Percentiles rank a stretch among this genome's conserved stretches.
These are phyloP conservation scores for Purshia tridentata DNA, from an alignment of 306 rosid genomes.

Conservation along the genomic window DNA sequence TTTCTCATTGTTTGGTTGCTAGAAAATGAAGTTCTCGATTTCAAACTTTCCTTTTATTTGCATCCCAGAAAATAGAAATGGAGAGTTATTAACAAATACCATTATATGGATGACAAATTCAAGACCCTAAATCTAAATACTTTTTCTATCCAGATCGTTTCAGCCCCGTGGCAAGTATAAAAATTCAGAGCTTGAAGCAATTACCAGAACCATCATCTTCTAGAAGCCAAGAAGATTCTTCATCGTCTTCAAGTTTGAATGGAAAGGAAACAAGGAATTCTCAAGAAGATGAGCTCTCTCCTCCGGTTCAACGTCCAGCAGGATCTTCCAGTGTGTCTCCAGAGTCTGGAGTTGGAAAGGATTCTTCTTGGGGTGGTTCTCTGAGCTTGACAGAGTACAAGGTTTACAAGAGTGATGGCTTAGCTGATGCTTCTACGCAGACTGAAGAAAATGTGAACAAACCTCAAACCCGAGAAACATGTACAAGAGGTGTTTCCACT, in stretches of 20 bases:
- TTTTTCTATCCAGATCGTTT: conserved; percentile 46
- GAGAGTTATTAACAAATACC: background rate
- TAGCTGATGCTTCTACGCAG: conserved; percentile 86
- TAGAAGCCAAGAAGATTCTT: conserved; percentile 70
- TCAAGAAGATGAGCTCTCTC: conserved; percentile 69
- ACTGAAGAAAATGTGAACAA: conserved; percentile 62
- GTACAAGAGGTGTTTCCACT: conserved; percentile 87
- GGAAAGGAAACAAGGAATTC: conserved; percentile 67
- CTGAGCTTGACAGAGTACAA: conserved; percentile 73
- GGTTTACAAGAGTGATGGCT: conserved; percentile 67
- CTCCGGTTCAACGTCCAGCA: conserved; percentile 34
- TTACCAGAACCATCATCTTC: conserved; percentile 66
- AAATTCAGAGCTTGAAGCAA: conserved; percentile 63
- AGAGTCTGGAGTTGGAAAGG: conserved; percentile 51
- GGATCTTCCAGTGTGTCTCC: conserved; percentile 69
- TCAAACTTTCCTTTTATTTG: background rate
- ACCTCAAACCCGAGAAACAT: conserved; percentile 52
- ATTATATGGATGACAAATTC: background rate
- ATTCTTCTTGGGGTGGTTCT: conserved; percentile 50
- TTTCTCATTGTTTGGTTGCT: conserved; percentile 14
- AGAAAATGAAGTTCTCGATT: background rate
- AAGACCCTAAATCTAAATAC: conserved; percentile 14
- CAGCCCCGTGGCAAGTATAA: conserved; percentile 49
- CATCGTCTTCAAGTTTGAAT: conserved; percentile 78
- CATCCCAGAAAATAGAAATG: conserved; percentile 1